phyloP scores from a whole-genome alignment of 371 early-diverging fungal species.

The Actinomortierella ambigua region DNA sequence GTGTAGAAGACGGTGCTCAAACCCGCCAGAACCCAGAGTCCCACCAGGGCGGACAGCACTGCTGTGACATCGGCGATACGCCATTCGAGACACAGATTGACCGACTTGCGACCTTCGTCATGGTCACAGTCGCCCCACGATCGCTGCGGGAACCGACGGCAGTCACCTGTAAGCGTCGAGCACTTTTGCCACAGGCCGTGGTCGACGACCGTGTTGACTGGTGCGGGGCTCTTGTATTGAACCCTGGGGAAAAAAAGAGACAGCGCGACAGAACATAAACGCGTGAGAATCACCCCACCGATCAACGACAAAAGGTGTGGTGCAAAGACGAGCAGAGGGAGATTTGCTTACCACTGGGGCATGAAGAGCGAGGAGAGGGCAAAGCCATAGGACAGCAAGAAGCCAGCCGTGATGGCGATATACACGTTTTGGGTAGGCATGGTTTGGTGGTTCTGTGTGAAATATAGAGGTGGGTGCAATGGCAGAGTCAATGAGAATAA shows the following conservation, averaged over 20 bases:
- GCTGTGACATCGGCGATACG: slow-evolving; percentile 26
- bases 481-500: too few species aligned
- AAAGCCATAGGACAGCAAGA: slow-evolving; percentile 23
- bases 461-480: background rate
- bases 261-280: background rate
- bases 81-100: slow-evolving; percentile 41
- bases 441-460: too few species aligned
- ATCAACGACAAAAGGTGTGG: background rate
- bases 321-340: background rate
- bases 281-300: too few species aligned
- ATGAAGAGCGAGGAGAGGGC: slow-evolving; percentile 29
- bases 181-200: slow-evolving; percentile 44
- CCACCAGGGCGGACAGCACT: slow-evolving; percentile 20
- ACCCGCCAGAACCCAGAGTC: slow-evolving; percentile 33
- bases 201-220: slow-evolving; percentile 25
- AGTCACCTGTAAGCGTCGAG: slow-evolving; percentile 41
- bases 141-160: slow-evolving; percentile 42
- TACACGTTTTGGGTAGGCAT: slow-evolving; percentile 47
- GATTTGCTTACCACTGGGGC: slow-evolving; percentile 34
- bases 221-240: slow-evolving; percentile 34
- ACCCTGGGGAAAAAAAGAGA: slow-evolving; percentile 15
- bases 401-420: slow-evolving; percentile 22
- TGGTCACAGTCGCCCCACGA: slow-evolving; percentile 44
- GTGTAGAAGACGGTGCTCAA: slow-evolving; percentile 32
- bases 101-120: slow-evolving; percentile 27